Percentiles rank a stretch among this genome's conserved stretches.
phyloP scores from a whole-genome alignment of 1,284 basidiomycete genomes.

The Macrocystidia cucumis region DNA sequence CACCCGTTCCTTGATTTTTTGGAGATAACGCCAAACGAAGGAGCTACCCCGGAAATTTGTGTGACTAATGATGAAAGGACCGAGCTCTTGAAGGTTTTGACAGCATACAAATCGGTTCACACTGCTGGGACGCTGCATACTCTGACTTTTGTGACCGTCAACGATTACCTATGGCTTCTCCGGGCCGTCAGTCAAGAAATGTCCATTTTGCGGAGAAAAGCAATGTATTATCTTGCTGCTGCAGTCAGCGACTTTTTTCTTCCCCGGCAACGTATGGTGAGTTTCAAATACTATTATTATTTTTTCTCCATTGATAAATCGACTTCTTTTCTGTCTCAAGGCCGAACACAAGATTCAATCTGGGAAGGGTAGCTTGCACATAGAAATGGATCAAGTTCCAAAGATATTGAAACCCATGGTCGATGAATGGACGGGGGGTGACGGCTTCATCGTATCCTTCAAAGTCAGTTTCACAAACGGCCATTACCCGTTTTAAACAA shows the following conservation, averaged over 20 bases:
- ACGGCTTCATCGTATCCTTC: slow-evolving; percentile 94
- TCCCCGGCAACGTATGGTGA: slow-evolving; percentile 81
- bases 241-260: slow-evolving; percentile 98
- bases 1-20: slow-evolving; percentile 97
- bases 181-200: slow-evolving; percentile 76
- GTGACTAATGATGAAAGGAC: slow-evolving; percentile 60
- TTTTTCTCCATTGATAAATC: slow-evolving; percentile 3
- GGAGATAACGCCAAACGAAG: slow-evolving; percentile 39
- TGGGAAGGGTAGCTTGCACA: slow-evolving; percentile 83
- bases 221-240: slow-evolving; percentile 95
- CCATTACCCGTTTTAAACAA: neutral
- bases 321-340: slow-evolving; percentile 29
- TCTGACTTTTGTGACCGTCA: slow-evolving; percentile 89
- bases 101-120: slow-evolving; percentile 79
- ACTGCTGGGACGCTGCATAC: slow-evolving; percentile 71
- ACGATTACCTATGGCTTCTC: slow-evolving; percentile 94
- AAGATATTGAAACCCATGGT: slow-evolving; percentile 93
- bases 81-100: slow-evolving; percentile 69
- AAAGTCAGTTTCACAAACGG: slow-evolving; percentile 72
- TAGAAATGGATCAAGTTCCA: slow-evolving; percentile 99
- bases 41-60: slow-evolving; percentile 39
- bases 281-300: slow-evolving; percentile 24
- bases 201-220: slow-evolving; percentile 57
- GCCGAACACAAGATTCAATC: slow-evolving; percentile 99
- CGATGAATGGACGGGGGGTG: slow-evolving; percentile 80